A percentile compares a stretch with the other conserved stretches of the same genome.
phyloP scores from a whole-genome alignment of 2,329 filamentous ascomycete species.

The Tolypocladium endophyticum region DNA sequence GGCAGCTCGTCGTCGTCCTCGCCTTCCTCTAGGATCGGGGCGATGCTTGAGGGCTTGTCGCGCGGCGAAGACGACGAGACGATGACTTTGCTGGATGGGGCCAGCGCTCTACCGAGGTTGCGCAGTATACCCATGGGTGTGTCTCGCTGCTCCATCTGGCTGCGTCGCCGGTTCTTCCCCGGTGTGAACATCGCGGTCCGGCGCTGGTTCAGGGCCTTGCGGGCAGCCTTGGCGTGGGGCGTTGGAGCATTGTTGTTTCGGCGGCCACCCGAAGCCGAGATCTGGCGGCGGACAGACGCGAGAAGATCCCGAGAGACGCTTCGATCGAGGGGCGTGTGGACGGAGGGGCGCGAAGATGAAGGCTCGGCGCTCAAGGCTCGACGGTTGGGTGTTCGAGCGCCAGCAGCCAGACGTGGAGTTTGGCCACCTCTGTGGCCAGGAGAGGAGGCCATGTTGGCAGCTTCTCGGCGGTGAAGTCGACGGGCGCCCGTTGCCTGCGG shows the following conservation, averaged over 20 bases:
- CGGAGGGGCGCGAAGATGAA: slow-evolving; percentile 25
- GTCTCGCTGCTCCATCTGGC: slow-evolving; percentile 43
- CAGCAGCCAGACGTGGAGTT: background rate
- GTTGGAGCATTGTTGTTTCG: slow-evolving; percentile 36
- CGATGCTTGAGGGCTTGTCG: slow-evolving; percentile 16
- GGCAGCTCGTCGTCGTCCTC: slow-evolving; percentile 40
- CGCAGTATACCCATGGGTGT: slow-evolving; percentile 43
- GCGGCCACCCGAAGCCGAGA: slow-evolving; percentile 32
- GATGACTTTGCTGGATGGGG: slow-evolving; percentile 34
- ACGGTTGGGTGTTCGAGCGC: slow-evolving; percentile 16
- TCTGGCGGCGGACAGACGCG: slow-evolving; percentile 28
- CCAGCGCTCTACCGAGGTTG: slow-evolving; percentile 43
- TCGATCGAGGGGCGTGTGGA: slow-evolving; percentile 33
- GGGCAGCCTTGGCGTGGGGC: slow-evolving; percentile 51
- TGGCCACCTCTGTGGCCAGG: background rate
- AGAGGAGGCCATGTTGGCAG: background rate
- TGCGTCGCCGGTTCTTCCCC: slow-evolving; percentile 46
- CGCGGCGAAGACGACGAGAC: slow-evolving; percentile 34
- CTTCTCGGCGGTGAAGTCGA: background rate
- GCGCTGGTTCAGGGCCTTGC: slow-evolving; percentile 46
- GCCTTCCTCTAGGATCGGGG: slow-evolving; percentile 20
- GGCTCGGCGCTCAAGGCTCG: slow-evolving; percentile 23
- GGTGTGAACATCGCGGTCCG: slow-evolving; percentile 51
- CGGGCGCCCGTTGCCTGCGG: background rate
- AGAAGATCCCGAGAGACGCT: slow-evolving; percentile 23